Conservation (phyloP, 2,329 filamentous ascomycete genomes). For the Thielaviopsis populi region DNA sequence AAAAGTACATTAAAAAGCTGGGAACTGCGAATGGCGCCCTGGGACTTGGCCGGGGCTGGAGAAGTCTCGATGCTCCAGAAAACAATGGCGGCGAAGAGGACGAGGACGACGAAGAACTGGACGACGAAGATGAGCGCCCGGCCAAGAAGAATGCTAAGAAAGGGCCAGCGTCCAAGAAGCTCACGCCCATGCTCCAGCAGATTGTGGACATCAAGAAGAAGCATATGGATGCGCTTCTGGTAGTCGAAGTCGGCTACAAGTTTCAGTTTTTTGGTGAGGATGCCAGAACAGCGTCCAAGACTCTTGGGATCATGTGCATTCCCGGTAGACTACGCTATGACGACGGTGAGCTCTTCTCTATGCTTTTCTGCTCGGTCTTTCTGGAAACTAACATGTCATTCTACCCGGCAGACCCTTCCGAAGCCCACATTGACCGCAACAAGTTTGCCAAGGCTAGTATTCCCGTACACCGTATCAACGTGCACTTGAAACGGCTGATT, state of each 20-base stretch:
- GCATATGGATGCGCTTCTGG: conserved; percentile 75
- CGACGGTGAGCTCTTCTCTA: conserved; percentile 44
- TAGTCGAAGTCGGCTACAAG: conserved; percentile 95
- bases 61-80: conserved; percentile 37
- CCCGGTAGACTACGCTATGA: conserved; percentile 91
- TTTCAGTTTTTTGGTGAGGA: conserved; percentile 96
- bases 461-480: conserved; percentile 75
- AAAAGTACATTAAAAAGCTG: conserved; percentile 78
- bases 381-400: conserved; percentile 16
- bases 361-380: conserved; percentile 14
- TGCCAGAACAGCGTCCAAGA: conserved; percentile 74
- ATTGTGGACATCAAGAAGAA: conserved; percentile 87
- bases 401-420: conserved; percentile 50
- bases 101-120: conserved; percentile 39
- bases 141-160: conserved; percentile 40
- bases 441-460: conserved; percentile 87
- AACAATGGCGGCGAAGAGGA: conserved; percentile 40
- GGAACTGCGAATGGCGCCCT: conserved; percentile 72
- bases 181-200: conserved; percentile 90
- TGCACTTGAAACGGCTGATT: conserved; percentile 87
- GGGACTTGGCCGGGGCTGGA: conserved; percentile 42
- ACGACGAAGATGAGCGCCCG: conserved; percentile 36
- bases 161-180: conserved; percentile 36
- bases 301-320: conserved; percentile 89
- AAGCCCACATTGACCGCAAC: conserved; percentile 66